Base-by-base conservation (phyloP, 2,329 filamentous ascomycete genomes). In the Pseudopithomyces maydicus region DNA sequence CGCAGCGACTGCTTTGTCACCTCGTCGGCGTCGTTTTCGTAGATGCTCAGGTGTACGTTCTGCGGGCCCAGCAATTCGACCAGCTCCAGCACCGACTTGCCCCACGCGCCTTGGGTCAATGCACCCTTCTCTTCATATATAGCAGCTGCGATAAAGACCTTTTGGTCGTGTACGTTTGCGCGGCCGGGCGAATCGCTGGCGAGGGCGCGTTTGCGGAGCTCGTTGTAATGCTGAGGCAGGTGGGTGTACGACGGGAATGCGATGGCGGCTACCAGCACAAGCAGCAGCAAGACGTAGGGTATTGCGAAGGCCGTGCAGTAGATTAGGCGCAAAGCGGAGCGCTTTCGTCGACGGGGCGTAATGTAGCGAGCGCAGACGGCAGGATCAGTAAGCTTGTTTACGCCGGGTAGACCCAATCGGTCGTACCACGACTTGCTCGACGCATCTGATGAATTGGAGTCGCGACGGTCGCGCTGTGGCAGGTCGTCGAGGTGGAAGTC, bases 91-190 rank as follows among this genome's bases (percentile, higher is more conserved):
- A 92, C 70, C 22, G 82, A 80, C 57, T 81, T 71, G 0, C 86
- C 88, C 89, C 89, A 92, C 26, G 79, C 77, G 1, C 89, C 88
- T 6, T 80, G 76, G 0, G 88, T 83, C 19, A 92, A 76, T 2
- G 81, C 77, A 1, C 87, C 88, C 6, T 79, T 78, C 19, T 80
- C 78, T 66, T 92, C 88, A 64, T 89, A 89, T 52, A 92, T 80
- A 66, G 87, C 90, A 15, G 89, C 85, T 1, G 87, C 87, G 50
- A 92, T 89, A 68, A 89, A 92, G n/a, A 92, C 79, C 66, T 86
- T 89, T 71, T 91, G 87, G 48, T 84, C 79, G 52, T 79, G 74
- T 1, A 78, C 67, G 60, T 87, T 87, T 7, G 79, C 84, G 45
- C 82, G 70, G 3, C 77, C 78, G 8, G 72, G 68, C 36, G 58